phyloP scores from a whole-genome alignment of 1,284 basidiomycete species.

The Apiotrichum sp. region DNA sequence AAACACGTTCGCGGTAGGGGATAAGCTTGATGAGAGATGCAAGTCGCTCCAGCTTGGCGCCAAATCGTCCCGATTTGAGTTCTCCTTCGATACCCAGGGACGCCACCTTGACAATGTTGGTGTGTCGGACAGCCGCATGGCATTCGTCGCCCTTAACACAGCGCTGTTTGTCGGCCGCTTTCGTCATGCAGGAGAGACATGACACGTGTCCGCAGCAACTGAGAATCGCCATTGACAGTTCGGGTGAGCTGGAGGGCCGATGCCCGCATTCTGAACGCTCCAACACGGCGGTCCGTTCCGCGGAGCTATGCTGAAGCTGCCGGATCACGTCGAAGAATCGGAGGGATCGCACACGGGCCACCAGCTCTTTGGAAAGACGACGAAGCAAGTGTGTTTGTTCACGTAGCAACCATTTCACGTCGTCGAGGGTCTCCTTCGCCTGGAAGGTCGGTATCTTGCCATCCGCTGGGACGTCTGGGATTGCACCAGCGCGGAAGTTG shows the following conservation, averaged over 20 bases:
- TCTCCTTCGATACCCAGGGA: conserved; percentile 78
- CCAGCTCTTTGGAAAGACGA: conserved; percentile 74
- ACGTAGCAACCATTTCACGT: conserved; percentile 70
- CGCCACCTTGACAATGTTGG: conserved; percentile 76
- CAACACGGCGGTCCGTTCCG: conserved; percentile 42
- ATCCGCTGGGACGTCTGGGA: conserved; percentile 42
- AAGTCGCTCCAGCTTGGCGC: conserved; percentile 79
- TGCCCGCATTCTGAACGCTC: conserved; percentile 32
- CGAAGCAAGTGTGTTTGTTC: conserved; percentile 81
- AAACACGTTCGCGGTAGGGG: conserved; percentile 68
- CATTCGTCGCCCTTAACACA: conserved; percentile 70
- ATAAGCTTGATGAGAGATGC: conserved; percentile 75
- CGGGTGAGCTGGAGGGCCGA: conserved; percentile 50
- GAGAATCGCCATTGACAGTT: conserved; percentile 69
- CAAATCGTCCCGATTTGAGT: conserved; percentile 70
- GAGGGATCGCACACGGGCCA: conserved; percentile 77
- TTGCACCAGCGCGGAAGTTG: conserved; percentile 20
- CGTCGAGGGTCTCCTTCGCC: conserved; percentile 38
- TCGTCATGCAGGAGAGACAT: conserved; percentile 65
- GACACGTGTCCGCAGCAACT: conserved; percentile 87
- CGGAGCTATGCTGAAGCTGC: conserved; percentile 71
- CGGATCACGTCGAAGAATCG: conserved; percentile 87
- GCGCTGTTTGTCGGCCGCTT: conserved; percentile 67
- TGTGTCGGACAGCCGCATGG: conserved; percentile 61
- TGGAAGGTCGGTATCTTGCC: conserved; percentile 25